A percentile compares a stretch with the other conserved stretches of the same genome.
Evolutionary conservation across 495 filamentous ascomycete species (phyloP).

Genomic region (Chaetomidium leptoderma): DNA sequence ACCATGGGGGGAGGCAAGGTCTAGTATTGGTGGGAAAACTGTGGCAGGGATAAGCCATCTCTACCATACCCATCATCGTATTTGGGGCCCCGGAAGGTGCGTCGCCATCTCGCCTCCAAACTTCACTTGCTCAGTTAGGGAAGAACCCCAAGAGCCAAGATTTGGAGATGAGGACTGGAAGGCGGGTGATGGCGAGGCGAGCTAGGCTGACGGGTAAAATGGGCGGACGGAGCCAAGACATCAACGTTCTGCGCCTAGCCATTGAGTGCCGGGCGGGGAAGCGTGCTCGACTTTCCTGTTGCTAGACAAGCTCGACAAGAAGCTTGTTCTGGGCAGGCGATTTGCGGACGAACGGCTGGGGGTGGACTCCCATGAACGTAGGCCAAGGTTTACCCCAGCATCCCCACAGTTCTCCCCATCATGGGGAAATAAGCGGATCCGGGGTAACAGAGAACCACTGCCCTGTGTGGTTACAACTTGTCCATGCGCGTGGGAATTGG

Average conservation of each 20-base stretch:
- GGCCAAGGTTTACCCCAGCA: constrained; percentile 7
- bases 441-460: not conserved
- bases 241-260: not conserved
- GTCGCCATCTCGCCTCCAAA: constrained; percentile 17
- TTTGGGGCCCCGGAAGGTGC: constrained; percentile 18
- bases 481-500: not conserved
- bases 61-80: constrained; percentile 7
- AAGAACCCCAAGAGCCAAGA: constrained; percentile 17
- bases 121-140: constrained; percentile 14
- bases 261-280: constrained; percentile 7
- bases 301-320: not conserved
- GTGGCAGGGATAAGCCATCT: constrained; percentile 17
- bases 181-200: constrained; percentile 13
- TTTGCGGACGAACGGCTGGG: not conserved
- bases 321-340: not conserved
- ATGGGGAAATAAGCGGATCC: not conserved
- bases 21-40: constrained; percentile 29
- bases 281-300: not conserved
- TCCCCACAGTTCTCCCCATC: constrained; percentile 1
- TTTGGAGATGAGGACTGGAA: constrained; percentile 14
- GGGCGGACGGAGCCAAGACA: not conserved
- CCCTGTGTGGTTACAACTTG: not conserved
- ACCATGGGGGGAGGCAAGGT: not conserved
- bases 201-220: constrained; percentile 26
- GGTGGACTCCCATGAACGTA: not conserved